Percentiles rank a stretch among this genome's conserved stretches.
These are phyloP conservation scores for Beauveria rudraprayagi DNA, from an alignment of 2,329 filamentous ascomycete species.

Conservation along the genomic window DNA sequence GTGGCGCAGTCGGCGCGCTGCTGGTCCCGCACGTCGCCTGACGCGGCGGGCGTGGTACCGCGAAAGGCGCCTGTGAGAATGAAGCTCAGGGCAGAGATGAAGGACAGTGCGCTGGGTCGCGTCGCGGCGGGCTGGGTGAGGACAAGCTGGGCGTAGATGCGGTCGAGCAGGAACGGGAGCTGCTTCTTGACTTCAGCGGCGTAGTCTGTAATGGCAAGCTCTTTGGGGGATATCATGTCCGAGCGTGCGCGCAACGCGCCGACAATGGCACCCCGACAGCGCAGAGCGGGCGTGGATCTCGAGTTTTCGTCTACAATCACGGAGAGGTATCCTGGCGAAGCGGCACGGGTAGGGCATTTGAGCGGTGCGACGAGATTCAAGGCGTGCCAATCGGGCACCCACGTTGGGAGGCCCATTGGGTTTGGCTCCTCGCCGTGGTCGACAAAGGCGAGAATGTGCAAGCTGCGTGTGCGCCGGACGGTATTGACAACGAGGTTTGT, in stretches of 20 bases:
- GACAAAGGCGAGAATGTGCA: slow-evolving; percentile 10
- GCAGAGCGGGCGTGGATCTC: not conserved
- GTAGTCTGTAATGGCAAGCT: slow-evolving; percentile 5
- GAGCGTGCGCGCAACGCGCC: not conserved
- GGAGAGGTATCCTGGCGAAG: not conserved
- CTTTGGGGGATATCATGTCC: slow-evolving; percentile 5
- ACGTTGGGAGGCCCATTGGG: slow-evolving; percentile 7
- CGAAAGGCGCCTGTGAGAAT: slow-evolving; percentile 6
- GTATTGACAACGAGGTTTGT: slow-evolving; percentile 4
- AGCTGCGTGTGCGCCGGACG: slow-evolving; percentile 1
- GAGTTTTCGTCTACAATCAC: not conserved
- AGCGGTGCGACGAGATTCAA: slow-evolving; percentile 9
- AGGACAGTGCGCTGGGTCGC: not conserved
- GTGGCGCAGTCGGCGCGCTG: slow-evolving; percentile 5
- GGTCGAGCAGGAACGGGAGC: slow-evolving; percentile 7
- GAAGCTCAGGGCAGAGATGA: slow-evolving; percentile 3
- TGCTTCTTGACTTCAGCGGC: not conserved
- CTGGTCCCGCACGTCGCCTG: not conserved
- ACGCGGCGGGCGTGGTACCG: not conserved
- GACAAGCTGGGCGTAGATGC: not conserved
- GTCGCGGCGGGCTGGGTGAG: not conserved
- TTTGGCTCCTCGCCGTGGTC: slow-evolving; percentile 7
- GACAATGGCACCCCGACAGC: not conserved
- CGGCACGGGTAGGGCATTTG: not conserved
- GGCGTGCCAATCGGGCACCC: slow-evolving; percentile 11